phyloP scores from a whole-genome alignment of 768 basidiomycete species.

The Tulasnella calospora region DNA sequence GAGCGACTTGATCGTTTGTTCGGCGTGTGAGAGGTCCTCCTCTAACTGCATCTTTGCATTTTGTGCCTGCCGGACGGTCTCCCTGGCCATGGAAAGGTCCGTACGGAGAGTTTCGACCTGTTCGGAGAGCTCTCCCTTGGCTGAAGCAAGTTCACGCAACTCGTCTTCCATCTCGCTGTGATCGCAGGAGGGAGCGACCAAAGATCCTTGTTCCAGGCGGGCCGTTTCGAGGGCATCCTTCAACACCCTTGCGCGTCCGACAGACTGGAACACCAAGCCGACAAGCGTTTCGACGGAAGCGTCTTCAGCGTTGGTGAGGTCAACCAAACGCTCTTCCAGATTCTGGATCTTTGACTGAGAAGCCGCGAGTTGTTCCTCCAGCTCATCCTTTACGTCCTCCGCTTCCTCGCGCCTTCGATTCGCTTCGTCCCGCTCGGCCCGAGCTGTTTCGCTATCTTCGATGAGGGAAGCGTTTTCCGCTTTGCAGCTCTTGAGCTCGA shows the following conservation, averaged over 20 bases:
- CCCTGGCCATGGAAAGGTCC: neutral
- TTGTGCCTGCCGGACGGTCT: neutral
- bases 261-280: neutral
- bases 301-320: slow-evolving; percentile 33
- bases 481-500: slow-evolving; percentile 59
- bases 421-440: slow-evolving; percentile 67
- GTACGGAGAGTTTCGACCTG: neutral
- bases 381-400: slow-evolving; percentile 4
- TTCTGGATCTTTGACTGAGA: neutral
- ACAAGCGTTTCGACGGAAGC: neutral
- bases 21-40: neutral
- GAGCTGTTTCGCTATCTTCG: slow-evolving; percentile 74
- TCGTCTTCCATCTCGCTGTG: slow-evolving; percentile 3
- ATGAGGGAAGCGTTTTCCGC: slow-evolving; percentile 76
- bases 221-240: neutral
- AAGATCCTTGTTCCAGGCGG: neutral
- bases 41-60: neutral
- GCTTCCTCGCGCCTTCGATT: slow-evolving; percentile 47
- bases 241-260: neutral
- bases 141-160: neutral
- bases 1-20: neutral
- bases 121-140: neutral
- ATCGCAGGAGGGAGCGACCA: neutral
- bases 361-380: neutral
- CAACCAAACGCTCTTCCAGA: slow-evolving; percentile 60